Conservation (phyloP, 805 yeast species). For the Kurtzmaniella cleridarum region DNA sequence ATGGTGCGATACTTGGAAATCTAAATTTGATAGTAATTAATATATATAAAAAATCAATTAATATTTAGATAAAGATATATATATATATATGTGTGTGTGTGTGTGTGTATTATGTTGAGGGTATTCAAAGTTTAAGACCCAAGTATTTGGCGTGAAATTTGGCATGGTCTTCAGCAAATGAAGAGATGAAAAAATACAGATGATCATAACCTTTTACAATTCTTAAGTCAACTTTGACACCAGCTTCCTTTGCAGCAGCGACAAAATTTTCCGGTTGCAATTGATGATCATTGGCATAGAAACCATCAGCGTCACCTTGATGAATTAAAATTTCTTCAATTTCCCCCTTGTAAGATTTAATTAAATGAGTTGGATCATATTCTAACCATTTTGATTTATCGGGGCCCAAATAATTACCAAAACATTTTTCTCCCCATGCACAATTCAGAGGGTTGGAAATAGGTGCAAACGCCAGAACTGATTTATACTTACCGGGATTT, state of each 20-base stretch:
- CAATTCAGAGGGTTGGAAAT: conserved; percentile 71
- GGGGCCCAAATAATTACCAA: conserved; percentile 68
- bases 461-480: conserved; percentile 89
- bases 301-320: conserved; percentile 75
- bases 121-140: conserved; percentile 16
- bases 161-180: conserved; percentile 80
- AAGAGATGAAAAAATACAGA: conserved; percentile 77
- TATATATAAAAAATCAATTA: too few relatives aligned
- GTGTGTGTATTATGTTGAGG: background rate
- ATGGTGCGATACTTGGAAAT: conserved; percentile 54
- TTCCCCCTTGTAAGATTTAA: conserved; percentile 52
- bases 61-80: too few relatives aligned
- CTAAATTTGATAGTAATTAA: conserved; percentile 33
- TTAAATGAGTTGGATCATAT: conserved; percentile 81
- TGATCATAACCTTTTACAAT: conserved; percentile 86
- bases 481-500: conserved; percentile 66
- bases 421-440: conserved; percentile 88
- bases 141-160: conserved; percentile 75
- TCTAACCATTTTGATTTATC: conserved; percentile 58
- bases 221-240: conserved; percentile 53
- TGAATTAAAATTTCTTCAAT: conserved; percentile 66
- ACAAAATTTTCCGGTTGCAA: conserved; percentile 71
- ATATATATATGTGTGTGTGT: too few relatives aligned
- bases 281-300: conserved; percentile 54
- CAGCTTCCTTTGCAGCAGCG: conserved; percentile 52